Evolutionary conservation across 176 grass and related monocot genomes (phyloP), one percentile per base, ranked within the genome.

Genomic region (Otatea glauca): DNA sequence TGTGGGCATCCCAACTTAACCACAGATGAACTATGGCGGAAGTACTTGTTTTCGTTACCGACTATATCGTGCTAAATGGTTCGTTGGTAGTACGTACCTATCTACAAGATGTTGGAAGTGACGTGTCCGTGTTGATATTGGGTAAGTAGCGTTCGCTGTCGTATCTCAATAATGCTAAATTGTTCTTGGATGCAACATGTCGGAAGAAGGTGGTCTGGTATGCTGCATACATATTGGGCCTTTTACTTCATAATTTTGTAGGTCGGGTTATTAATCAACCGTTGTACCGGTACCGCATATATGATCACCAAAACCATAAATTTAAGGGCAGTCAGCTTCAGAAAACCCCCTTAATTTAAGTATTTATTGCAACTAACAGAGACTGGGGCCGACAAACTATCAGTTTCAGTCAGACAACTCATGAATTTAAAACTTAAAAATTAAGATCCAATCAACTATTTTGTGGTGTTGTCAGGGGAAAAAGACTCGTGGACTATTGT

Each of bases 131-230:
- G 76, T 9, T 32, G 48, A 24, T 12, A 5, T n/a, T 25, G 74
- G 74, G 55, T 25, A 62, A 77, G 38, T 62, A 62, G 1, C 55
- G 38, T 44, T 77, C 56, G 56, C 56, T 77, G n/a, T 77, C 55
- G n/a, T 27, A 14, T 17, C 45, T 20, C 7, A 27, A 24, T 54
- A 77, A n/a, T 24, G 7, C 21, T 21, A 25, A 38, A 15, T 50
- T 16, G 14, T 14, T 17, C 49, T 17, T 51, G 15, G 14, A 51
- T 51, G 49, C 49, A 17, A 51, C 15, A 0, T 17, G 49, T 51
- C 15, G 15, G 49, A 51, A 17, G 49, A 51, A 51, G 15, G 15
- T 51, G 49, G 13, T 5, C 5, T 17, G 49, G 49, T 51, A 17
- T 17, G 49, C 49, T 51, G 15, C 49, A 17, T 51, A 51, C 5